Base-by-base conservation (phyloP, 169 alveolate species). In the Eimeria brunetti region DNA sequence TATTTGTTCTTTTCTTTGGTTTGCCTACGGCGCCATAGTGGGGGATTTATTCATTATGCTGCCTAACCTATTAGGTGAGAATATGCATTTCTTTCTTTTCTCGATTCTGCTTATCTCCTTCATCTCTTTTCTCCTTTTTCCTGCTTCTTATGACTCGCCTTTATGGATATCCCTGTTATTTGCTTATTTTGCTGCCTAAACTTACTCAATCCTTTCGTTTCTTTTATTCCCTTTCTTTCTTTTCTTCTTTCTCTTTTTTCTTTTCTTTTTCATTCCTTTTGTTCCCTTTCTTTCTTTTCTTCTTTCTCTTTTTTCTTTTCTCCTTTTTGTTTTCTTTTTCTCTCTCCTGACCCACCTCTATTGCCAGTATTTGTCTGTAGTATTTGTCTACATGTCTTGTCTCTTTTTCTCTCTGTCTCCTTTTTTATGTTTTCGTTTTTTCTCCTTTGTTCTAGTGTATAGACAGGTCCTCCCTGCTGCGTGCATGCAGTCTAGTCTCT, bases 61-160 rank as follows among this genome's bases (percentile, higher is more conserved):
- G 7, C 95, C 95, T 60, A 90, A 90, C 53, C 83, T 90, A 38
- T 20, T 90, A 51, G 95, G 95, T 90, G 46, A 30, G 78, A 12
- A 4, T 71, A 38, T 33, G 24, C 27, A 38, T 1, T 30, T 11
- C n/a, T 18, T 9, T 22, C 41, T 30, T 8, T 27, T 18, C 7
- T 22, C 14, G 76, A 8, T 27, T 22, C 7, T 8, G 9, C 27
- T 30, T 64, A 6, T 64, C 76, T 51, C 12, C 58, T 51, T 51
- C 58, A 8, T 51, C 12, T 6, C 12, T 12, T 51, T 12, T 51
- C 58, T 22, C 14, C 41, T 6, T 30, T 64, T 22, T 4, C 27
- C 27, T 1, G 8, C 18, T 71, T 14, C 1, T 1, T 71, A n/a
- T 33, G 81, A 0, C 30, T 4, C 41, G 16, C 46, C 12, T 8